A percentile compares a stretch with the other conserved stretches of the same genome.
phyloP scores from a whole-genome alignment of 495 filamentous ascomycete genomes.

The Terfezia claveryi region DNA sequence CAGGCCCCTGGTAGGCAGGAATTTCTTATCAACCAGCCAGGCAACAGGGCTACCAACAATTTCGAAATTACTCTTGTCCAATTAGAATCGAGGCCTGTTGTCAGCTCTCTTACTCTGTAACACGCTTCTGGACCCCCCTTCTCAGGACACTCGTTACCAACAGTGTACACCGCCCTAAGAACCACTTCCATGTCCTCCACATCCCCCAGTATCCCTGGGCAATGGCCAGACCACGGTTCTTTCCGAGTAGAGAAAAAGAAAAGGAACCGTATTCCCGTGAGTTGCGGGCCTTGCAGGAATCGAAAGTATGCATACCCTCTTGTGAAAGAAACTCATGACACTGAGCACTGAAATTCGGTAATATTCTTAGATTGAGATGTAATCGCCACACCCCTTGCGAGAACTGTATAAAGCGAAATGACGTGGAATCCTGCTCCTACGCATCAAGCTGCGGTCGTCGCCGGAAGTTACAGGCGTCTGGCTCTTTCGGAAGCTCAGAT shows the following conservation, averaged over 20 bases:
- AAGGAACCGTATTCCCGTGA: slow-evolving; percentile 82
- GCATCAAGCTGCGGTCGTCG: slow-evolving; percentile 56
- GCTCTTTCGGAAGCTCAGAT: slow-evolving; percentile 46
- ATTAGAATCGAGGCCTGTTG: too few relatives aligned
- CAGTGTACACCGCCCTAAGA: background rate
- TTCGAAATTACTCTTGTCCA: too few relatives aligned
- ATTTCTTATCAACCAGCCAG: too few relatives aligned
- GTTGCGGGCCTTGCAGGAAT: slow-evolving; percentile 79
- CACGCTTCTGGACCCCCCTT: too few relatives aligned
- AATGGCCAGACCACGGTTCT: background rate
- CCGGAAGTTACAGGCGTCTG: slow-evolving; percentile 40
- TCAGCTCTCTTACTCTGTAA: too few relatives aligned
- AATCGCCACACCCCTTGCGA: slow-evolving; percentile 82
- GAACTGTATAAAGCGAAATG: slow-evolving; percentile 79
- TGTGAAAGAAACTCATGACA: background rate
- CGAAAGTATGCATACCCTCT: slow-evolving; percentile 51
- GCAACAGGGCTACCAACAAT: too few relatives aligned
- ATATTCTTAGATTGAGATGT: slow-evolving; percentile 52
- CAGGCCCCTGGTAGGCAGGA: too few relatives aligned
- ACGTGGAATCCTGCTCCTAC: slow-evolving; percentile 72
- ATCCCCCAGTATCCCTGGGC: background rate
- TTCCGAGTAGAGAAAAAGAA: slow-evolving; percentile 24
- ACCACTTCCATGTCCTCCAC: background rate
- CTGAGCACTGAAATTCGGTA: background rate
- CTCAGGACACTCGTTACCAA: too few relatives aligned